Conservation (phyloP, 2,329 filamentous ascomycete species). For the Calonectria naviculata region DNA sequence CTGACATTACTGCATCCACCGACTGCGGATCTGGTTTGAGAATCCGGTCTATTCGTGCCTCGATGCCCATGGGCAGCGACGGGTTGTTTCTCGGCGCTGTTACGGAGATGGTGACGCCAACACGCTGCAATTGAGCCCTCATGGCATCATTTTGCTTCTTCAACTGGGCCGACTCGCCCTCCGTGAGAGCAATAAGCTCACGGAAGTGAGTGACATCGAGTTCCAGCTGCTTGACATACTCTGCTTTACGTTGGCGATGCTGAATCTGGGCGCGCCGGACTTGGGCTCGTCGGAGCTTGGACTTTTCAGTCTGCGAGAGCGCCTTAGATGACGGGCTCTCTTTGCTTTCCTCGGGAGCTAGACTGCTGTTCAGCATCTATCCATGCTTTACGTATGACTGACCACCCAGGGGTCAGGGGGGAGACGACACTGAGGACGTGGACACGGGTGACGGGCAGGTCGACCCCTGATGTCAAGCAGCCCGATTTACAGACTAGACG, state of each 20-base stretch:
- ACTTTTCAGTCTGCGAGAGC: slow-evolving; percentile 49
- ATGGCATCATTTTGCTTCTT: slow-evolving; percentile 57
- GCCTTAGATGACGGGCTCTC: slow-evolving; percentile 31
- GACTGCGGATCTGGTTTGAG: slow-evolving; percentile 12
- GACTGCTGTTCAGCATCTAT: slow-evolving; percentile 1
- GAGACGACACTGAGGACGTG: not conserved
- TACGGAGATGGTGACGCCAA: slow-evolving; percentile 35
- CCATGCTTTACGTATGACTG: not conserved
- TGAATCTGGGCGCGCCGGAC: slow-evolving; percentile 65
- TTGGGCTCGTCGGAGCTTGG: slow-evolving; percentile 60
- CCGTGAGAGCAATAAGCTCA: slow-evolving; percentile 56
- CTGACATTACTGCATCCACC: not conserved
- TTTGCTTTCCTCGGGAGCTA: slow-evolving; percentile 24
- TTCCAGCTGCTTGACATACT: slow-evolving; percentile 66
- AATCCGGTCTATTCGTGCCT: slow-evolving; percentile 34
- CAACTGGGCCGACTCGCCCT: slow-evolving; percentile 52
- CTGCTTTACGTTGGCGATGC: slow-evolving; percentile 66
- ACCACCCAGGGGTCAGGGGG: not conserved
- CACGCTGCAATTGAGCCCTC: slow-evolving; percentile 44
- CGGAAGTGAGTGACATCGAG: slow-evolving; percentile 60
- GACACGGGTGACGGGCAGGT: not conserved
- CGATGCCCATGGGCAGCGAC: not conserved
- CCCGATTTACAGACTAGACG: not conserved
- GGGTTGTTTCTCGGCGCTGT: not conserved
- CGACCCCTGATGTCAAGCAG: not conserved